phyloP scores from a whole-genome alignment of 495 filamentous ascomycete genomes.

The Talaromyces thailandensis region DNA sequence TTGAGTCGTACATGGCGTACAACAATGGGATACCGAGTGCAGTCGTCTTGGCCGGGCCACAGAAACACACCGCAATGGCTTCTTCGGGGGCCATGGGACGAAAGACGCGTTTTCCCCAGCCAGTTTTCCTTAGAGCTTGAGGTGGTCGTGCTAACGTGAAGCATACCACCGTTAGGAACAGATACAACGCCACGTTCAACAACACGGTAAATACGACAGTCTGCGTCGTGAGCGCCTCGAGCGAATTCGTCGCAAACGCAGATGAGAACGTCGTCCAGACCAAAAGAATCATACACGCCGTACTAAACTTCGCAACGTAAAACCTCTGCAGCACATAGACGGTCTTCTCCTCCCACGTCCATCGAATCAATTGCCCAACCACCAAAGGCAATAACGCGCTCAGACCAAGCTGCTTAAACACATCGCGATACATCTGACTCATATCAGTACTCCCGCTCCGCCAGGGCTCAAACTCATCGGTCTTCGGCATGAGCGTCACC shows the following conservation, averaged over 20 bases:
- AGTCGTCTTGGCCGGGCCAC: slow-evolving; percentile 48
- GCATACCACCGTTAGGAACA: slow-evolving; percentile 39
- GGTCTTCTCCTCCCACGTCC: slow-evolving; percentile 36
- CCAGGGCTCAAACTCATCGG: slow-evolving; percentile 34
- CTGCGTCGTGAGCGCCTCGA: slow-evolving; percentile 34
- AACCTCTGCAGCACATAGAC: slow-evolving; percentile 31
- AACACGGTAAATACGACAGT: slow-evolving; percentile 42
- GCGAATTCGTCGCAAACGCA: slow-evolving; percentile 43
- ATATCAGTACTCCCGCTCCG: slow-evolving; percentile 34
- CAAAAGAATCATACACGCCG: slow-evolving; percentile 37
- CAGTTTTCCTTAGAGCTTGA: slow-evolving; percentile 9
- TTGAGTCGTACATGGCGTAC: slow-evolving; percentile 43
- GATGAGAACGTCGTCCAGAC: slow-evolving; percentile 48
- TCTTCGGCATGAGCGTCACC: slow-evolving; percentile 35
- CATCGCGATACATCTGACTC: slow-evolving; percentile 39
- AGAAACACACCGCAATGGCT: slow-evolving; percentile 47
- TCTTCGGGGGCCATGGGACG: slow-evolving; percentile 35
- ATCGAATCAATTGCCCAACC: slow-evolving; percentile 39
- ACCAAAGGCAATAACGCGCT: slow-evolving; percentile 40
- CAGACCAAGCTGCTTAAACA: slow-evolving; percentile 43
- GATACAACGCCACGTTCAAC: slow-evolving; percentile 45
- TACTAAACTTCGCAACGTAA: slow-evolving; percentile 35
- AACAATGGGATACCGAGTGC: slow-evolving; percentile 43
- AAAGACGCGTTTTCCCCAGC: slow-evolving; percentile 20
- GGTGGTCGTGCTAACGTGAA: slow-evolving; percentile 40